Conservation (phyloP, 2,329 filamentous ascomycete genomes). For the Cladosporium austrohemisphaericum region DNA sequence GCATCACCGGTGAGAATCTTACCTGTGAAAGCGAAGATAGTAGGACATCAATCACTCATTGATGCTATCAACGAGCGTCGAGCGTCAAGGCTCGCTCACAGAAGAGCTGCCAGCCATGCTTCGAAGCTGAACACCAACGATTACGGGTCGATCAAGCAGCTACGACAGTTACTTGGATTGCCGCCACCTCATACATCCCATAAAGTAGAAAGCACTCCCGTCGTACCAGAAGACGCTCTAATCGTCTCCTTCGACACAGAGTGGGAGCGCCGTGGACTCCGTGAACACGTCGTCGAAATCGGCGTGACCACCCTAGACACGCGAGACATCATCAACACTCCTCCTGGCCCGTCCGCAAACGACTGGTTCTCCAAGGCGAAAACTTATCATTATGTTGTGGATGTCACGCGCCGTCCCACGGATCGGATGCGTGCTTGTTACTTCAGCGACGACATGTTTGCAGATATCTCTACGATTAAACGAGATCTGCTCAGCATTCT, state of each 20-base stretch:
- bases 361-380: conserved; percentile 65
- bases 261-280: conserved; percentile 62
- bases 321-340: conserved; percentile 46
- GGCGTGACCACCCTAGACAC: conserved; percentile 77
- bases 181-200: not conserved
- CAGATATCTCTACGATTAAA: not conserved
- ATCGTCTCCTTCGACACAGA: conserved; percentile 80
- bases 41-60: not conserved
- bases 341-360: conserved; percentile 57
- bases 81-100: not conserved
- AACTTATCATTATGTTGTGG: conserved; percentile 59
- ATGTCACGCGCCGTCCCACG: conserved; percentile 33
- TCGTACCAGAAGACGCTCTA: conserved; percentile 33
- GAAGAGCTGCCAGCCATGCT: not conserved
- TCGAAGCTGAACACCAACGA: not conserved
- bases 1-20: not conserved
- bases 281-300: conserved; percentile 68
- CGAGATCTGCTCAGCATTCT: not conserved
- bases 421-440: conserved; percentile 45
- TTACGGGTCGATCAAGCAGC: conserved; percentile 8
- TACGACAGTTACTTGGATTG: conserved; percentile 11
- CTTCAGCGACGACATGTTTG: conserved; percentile 51
- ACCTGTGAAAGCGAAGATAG: not conserved
- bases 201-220: not conserved
- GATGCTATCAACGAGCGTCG: not conserved